Base-by-base conservation (phyloP, 352 stramenopile species). In the Paralagenidium karlingii region DNA sequence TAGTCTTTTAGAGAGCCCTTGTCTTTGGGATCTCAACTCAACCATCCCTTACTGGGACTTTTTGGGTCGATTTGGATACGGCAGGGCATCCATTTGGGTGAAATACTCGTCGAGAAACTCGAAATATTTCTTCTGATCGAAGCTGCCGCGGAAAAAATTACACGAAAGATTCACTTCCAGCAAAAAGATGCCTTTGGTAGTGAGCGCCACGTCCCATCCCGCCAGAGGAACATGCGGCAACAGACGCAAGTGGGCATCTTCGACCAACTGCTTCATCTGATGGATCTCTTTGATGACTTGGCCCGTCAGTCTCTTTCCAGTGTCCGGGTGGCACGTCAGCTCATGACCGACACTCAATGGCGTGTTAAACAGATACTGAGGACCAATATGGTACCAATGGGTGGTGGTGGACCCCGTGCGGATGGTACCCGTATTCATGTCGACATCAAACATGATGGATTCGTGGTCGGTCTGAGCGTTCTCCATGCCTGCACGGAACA, bases 401-500 rank as follows among this genome's bases (percentile, higher is more conserved):
- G 75, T 92, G 60, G 96, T 98, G 24, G 91, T 98, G 16, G 92
- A 97, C 32, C 95, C 95, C 58, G 89, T 87, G 16, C 82, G 40
- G 50, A 98, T 96, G 39, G 80, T 73, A 27, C 93, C 93, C 8
- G 83, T 95, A 25, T 87, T 74, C 53, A 94, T 80, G 63, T 99
- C 90, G 6, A 98, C 87, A 60, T 99, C 92, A 49, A 98, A 99
- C 55, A 98, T 85, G 51, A 99, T 96, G 26, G 89, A 96, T 68
- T 93, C 87, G 73, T 99, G 95, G 74, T 99, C 94, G 15, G 95
- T 99, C 9, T 66, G 53, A 4, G 93, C 91, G 34, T 71, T 56
- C 34, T 51, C 56, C 2, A 83, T 51, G 15, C 73, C 73, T 3
- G 73, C 73, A 21, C 73, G 73, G 58, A 86, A 84, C 24, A 90